Base-by-base conservation (phyloP, 495 filamentous ascomycete genomes). In the Aspergillus avenaceus region DNA sequence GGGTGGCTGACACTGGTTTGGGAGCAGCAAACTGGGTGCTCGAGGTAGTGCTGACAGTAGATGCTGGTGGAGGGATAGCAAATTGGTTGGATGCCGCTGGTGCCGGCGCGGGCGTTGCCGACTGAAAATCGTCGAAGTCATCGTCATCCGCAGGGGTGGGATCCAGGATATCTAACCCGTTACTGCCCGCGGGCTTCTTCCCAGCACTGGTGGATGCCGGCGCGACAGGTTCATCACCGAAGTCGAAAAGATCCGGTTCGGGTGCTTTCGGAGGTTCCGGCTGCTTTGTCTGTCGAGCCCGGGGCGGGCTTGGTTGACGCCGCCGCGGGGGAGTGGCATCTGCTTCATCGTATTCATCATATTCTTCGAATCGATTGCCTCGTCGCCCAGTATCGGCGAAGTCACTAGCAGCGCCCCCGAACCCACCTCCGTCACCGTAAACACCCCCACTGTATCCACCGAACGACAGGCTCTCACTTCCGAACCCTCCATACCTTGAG, bases 91-190 rank as follows among this genome's bases (percentile, higher is more conserved):
- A 53, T 14, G 72, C 63, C 37, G 76, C 60, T 22, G 74, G 56
- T 40, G 73, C 55, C 25, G 72, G 59, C 19, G 78, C 71, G 14
- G 90, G 84, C 4, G 87, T 76, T 13, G 95, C 93, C n/a, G 90
- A 91, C 67, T 95, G 90, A 78, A 97, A 97, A 63, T 97, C 95
- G 63, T 97, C 93, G 57, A 97, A 97, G 43, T 97, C 95, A 57
- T 98, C 93, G 56, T 98, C 92, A 52, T 95, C 91, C 13, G 58
- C 73, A 12, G 60, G 64, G 4, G 50, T 67, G 12, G 73, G 60
- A 49, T 78, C 70, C 25, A 87, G 67, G 29, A 84, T 74, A 31
- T 77, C 81, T 46, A 87, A 69, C 18, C 76, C 82, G 42, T 68
- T 59, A 71, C 72, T 22, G 27, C 32, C 48, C 4, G 72, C 69